Base-by-base conservation (phyloP, 106 monocot genomes). In the Phalaenopsis aphrodite region DNA sequence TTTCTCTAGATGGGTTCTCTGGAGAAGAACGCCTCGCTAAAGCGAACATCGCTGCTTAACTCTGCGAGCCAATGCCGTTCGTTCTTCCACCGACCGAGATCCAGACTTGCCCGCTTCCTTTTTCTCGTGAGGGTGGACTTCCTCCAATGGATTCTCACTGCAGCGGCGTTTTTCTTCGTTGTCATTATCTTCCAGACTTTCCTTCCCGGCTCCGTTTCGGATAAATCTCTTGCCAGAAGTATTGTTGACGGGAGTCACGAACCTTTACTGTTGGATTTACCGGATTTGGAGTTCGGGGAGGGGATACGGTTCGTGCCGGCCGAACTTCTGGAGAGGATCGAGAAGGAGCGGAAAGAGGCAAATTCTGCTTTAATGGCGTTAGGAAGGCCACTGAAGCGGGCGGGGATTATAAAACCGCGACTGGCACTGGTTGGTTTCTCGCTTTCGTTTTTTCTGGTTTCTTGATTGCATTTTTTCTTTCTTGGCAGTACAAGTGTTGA, bases 71-170 rank as follows among this genome's bases (percentile, higher is more conserved):
- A 65, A 41, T 23, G 41, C 39, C 74, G 86, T 37, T 41, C 81
- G 9, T 84, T 80, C 41, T 78, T 82, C 78, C 72, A 67, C 73
- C 79, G 79, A 73, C 72, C 82, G 47, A 85, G 89, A 83, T 92
- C 92, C 64, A 75, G 84, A 49, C 42, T 92, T 0, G 84, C 89
- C 8, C 87, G 92, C 19, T 84, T 92, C 84, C 78, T 90, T 41
- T 84, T 89, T 74, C 83, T 86, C 77, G 86, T 88, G 81, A 92
- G 86, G 86, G 84, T 92, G 39, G 87, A 88, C 77, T 86, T 84
- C 77, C 79, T 89, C 42, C 90, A 90, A 39, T 85, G 85, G 87
- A 74, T 90, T 41, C 82, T 77, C 84, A 79, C 86, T 12, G 81
- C 80, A 15, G 86, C 77, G 3, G 85, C 86, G 6, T 89, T 92